Conservation (phyloP, 140 eudicot species). For the Stevia rebaudiana region DNA sequence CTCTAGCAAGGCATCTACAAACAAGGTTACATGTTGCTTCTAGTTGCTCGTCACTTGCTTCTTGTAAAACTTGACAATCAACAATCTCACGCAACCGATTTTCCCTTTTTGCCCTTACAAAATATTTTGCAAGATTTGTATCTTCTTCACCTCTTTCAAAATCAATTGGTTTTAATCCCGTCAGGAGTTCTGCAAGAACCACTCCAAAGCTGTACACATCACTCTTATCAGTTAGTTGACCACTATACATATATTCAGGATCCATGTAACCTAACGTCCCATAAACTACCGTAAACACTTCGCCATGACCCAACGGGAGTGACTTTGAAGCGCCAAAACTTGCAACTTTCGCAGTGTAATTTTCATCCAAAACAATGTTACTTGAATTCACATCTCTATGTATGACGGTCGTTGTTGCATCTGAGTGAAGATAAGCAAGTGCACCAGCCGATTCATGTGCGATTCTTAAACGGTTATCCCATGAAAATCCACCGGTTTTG, state of each 20-base stretch:
- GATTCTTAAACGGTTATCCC: conserved; percentile 8
- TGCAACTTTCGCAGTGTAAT: neutral
- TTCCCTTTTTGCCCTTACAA: neutral
- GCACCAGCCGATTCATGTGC: conserved; percentile 10
- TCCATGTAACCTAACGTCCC: conserved; percentile 2
- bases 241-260: neutral
- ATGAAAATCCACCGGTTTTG: neutral
- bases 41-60: neutral
- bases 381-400: conserved; percentile 7
- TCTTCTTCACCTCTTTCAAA: neutral
- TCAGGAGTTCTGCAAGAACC: conserved; percentile 2
- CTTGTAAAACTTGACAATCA: neutral
- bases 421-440: conserved; percentile 6
- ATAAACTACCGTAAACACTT: neutral
- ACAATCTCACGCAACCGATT: neutral
- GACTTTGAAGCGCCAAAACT: neutral
- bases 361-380: conserved; percentile 1
- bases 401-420: neutral
- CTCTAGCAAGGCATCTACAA: neutral
- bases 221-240: neutral
- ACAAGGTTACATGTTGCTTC: neutral
- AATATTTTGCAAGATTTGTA: neutral
- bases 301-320: neutral
- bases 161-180: neutral
- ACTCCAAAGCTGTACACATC: conserved; percentile 1